Conservation (phyloP, 106 monocot species). For the Allium fistulosum region DNA sequence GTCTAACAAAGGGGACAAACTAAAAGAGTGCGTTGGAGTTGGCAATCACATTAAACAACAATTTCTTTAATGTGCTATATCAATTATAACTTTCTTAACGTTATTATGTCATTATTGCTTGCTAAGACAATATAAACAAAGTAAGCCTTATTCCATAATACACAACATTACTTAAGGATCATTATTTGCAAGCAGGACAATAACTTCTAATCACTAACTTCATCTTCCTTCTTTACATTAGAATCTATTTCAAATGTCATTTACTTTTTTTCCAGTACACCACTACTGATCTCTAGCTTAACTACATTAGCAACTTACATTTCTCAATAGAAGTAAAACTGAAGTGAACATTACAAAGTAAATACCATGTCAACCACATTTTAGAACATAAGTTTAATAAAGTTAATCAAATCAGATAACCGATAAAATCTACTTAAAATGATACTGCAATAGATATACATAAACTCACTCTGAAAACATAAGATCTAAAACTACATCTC, state of each 20-base stretch:
- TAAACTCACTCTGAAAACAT: neutral
- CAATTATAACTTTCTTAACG: no score
- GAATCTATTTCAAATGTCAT: slow-evolving; percentile 3
- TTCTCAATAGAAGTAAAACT: neutral
- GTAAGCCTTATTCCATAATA: no score
- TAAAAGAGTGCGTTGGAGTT: no score
- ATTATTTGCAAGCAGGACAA: neutral
- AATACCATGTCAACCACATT: slow-evolving; percentile 15
- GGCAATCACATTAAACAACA: no score
- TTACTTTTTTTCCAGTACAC: neutral
- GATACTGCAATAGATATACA: neutral
- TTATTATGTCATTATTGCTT: no score
- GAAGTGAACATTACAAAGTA: neutral
- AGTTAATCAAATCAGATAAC: neutral
- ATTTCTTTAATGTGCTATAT: no score
- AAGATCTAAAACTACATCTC: neutral
- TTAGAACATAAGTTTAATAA: neutral
- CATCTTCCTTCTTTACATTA: slow-evolving; percentile 12
- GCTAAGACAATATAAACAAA: no score
- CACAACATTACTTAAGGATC: no score
- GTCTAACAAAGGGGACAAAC: no score
- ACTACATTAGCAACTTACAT: slow-evolving; percentile 29
- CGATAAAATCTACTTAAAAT: neutral
- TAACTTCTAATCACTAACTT: slow-evolving; percentile 1
- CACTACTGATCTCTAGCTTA: slow-evolving; percentile 11